These are phyloP conservation scores for Gonium pectorale DNA, from an alignment of 139 green algal genomes.

Conservation along the genomic window DNA sequence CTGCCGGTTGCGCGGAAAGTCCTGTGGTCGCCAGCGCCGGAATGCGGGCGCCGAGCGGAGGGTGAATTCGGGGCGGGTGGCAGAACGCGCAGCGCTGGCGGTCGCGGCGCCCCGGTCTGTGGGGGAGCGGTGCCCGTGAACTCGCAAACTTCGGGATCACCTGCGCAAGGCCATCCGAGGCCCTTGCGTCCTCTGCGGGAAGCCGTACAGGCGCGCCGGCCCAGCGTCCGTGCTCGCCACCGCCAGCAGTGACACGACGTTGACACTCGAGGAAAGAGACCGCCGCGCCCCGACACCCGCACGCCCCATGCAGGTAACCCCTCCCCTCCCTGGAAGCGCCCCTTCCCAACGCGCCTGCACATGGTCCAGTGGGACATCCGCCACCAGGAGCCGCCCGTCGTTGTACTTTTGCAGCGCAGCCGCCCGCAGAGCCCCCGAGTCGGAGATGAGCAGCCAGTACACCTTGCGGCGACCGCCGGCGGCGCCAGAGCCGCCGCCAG, in stretches of 20 bases:
- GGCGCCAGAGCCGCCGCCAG: not conserved
- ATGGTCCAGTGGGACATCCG: not conserved
- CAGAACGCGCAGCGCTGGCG: not conserved
- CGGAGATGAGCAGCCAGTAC: conserved; percentile 6
- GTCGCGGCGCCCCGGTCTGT: not conserved
- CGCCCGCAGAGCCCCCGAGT: not conserved
- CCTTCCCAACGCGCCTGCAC: not conserved
- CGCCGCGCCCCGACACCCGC: no score
- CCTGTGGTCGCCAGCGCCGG: not conserved
- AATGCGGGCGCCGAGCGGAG: not conserved
- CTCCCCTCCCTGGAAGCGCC: no score
- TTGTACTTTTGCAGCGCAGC: not conserved
- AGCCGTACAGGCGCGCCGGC: no score
- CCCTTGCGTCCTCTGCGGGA: no score
- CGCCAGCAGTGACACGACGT: no score
- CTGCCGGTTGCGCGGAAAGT: not conserved
- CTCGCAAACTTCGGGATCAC: not conserved
- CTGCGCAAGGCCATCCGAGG: no score
- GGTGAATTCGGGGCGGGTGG: not conserved
- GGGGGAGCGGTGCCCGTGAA: not conserved
- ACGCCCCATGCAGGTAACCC: no score
- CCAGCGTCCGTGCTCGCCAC: no score
- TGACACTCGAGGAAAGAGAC: no score
- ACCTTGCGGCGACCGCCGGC: not conserved
- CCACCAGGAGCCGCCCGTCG: not conserved